Evolutionary conservation across 768 basidiomycete species (phyloP), one percentile per base, ranked within the genome.

Genomic region (Tulasnella sp.): DNA sequence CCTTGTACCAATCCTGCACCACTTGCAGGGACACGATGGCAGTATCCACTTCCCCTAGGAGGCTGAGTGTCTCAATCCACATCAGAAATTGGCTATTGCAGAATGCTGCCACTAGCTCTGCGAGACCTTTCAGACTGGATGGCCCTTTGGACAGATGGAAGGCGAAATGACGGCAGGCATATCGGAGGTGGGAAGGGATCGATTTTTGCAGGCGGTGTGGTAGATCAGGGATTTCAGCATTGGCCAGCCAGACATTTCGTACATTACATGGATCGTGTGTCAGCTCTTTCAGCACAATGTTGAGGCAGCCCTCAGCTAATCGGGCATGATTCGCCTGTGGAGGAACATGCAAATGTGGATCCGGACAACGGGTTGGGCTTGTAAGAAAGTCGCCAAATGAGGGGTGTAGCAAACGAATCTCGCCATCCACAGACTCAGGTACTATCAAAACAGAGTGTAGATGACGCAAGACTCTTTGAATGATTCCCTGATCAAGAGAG

Each of bases 341-440:
- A 36, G 5, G 10, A 18, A 76, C 27, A n/a, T 24, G 38, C 4
- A 76, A 56, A 10, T 16, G 48, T 0, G 38, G 24, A 27, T 76
- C 75, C 1, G 44, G 36, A 27, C 75, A 76, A 6, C 75, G 44
- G 9, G 2, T 34, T 9, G 44, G 56, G 27, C 34, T 38, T n/a
- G 36, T 80, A 24, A 80, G 39, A 42, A 80, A 80, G 3, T 71
- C 40, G 27, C 34, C 79, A 56, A 80, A 80, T 39, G 79, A 80
- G 10, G 31, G 79, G 24, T 80, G 79, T n/a, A 58, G n/a, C 31
- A 80, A 31, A 2, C 77, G 76, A 71, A 79, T 27, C 14, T 10
- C 10, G 31, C 24, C n/a, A 21, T 78, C 71, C 14, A 36, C 39
- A n/a, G 24, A 21, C 12, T 27, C 36, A 5, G 77, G 34, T 6